phyloP scores from a whole-genome alignment of 352 stramenopile species.

The Nothophytophthora sp. region DNA sequence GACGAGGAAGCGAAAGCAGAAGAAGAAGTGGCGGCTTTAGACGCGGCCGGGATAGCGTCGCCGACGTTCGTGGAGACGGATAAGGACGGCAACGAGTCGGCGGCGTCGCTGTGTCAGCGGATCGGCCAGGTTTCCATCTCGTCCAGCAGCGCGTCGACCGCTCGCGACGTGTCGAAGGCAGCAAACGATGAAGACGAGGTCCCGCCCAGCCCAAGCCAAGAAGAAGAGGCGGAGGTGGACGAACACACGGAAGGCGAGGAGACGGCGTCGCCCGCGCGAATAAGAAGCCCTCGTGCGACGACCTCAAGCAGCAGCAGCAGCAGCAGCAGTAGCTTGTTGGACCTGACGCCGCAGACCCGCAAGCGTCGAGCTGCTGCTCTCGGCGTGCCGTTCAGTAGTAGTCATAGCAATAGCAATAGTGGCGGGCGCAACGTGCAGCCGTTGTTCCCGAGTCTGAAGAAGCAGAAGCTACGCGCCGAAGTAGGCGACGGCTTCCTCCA shows the following conservation, averaged over 20 bases:
- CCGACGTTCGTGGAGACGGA: slow-evolving; percentile 28
- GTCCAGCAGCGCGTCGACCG: slow-evolving; percentile 19
- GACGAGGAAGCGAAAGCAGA: background rate
- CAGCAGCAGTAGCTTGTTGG: slow-evolving; percentile 16
- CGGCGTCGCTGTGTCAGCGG: slow-evolving; percentile 68
- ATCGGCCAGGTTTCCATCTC: slow-evolving; percentile 85
- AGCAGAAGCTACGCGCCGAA: slow-evolving; percentile 50
- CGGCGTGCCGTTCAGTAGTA: slow-evolving; percentile 15
- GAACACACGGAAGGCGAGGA: slow-evolving; percentile 24
- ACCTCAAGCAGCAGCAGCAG: background rate
- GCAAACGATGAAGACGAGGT: background rate
- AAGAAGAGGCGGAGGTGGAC: slow-evolving; percentile 1
- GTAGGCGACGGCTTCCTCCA: slow-evolving; percentile 38
- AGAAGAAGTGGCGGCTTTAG: background rate
- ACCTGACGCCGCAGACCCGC: slow-evolving; percentile 34
- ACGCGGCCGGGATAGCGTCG: slow-evolving; percentile 12
- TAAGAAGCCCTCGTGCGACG: slow-evolving; percentile 11
- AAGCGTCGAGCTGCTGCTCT: slow-evolving; percentile 28
- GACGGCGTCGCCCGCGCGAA: slow-evolving; percentile 20
- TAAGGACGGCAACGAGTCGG: slow-evolving; percentile 32
- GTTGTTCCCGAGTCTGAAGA: slow-evolving; percentile 50
- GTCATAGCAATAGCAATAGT: slow-evolving; percentile 11
- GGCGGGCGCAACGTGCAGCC: slow-evolving; percentile 24
- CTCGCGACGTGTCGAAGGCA: background rate
- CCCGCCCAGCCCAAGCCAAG: slow-evolving; percentile 2